Base-by-base conservation (phyloP, 805 yeast species). In the Suhomyces kilbournensis region DNA sequence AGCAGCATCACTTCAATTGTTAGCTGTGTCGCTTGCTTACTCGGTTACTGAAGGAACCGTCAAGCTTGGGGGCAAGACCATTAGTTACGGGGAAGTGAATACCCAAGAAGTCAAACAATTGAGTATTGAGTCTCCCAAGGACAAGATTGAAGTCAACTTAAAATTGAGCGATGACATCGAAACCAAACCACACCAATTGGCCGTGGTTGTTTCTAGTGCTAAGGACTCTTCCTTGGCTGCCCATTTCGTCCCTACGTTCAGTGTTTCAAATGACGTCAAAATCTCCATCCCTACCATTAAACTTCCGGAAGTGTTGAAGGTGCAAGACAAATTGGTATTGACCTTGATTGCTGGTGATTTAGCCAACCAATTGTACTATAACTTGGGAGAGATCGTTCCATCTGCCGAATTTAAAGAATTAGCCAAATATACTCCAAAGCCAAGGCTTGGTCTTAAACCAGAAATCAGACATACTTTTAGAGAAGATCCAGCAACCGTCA, bases 391-490 rank as follows among this genome's bases (percentile, higher is more conserved):
- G 51, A 47, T 75, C 25, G 32, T 66, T 10, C 75, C 76, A 12
- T 49, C 64, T 40, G 62, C 56, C 8, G 67, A 62, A 22, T 62
- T 73, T 49, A 53, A 60, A 51, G 55, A 49, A 4, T 50, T 67
- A 14, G 59, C 66, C 30, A 56, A 58, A 19, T 65, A 68, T 56
- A 50, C 51, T 19, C 46, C 47, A 7, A 56, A 62, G 52, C 56
- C 77, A 20, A 71, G 79, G 57, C 68, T 77, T 52, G 86, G 79
- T 2, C 65, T 78, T 12, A 66, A 77, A 63, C 81, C 84, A 2
- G 91, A 86, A 68, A 86, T 90, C 57, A 67, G 67, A 56, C 90
- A 88, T 66, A 64, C 69, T 35, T 90, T 90, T 72, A 76, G 75
- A 51, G 65, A 69, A 3, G 80, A 79, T n/a, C 82, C 84, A 19